These are phyloP conservation scores for Candida nemodendra DNA, from an alignment of 805 yeast genomes.

Conservation along the genomic window DNA sequence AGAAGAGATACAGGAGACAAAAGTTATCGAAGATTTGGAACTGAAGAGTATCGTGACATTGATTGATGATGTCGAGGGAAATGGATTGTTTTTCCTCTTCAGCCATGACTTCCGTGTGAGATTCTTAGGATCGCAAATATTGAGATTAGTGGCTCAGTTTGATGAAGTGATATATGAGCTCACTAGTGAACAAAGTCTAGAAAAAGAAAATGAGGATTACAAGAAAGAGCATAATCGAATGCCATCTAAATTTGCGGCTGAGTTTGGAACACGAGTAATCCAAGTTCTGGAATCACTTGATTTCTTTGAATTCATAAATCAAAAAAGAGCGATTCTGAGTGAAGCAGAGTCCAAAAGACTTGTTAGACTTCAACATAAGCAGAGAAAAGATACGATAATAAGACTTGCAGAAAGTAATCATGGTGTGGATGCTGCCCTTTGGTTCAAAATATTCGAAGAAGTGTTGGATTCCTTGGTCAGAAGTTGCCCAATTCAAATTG, in stretches of 20 bases:
- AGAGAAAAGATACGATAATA: conserved; percentile 65
- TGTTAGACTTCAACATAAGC: conserved; percentile 53
- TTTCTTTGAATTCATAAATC: conserved; percentile 58
- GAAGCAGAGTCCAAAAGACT: conserved; percentile 78
- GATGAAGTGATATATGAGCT: conserved; percentile 73
- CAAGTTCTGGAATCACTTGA: conserved; percentile 74
- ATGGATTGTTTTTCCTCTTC: conserved; percentile 87
- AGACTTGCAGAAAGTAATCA: conserved; percentile 85
- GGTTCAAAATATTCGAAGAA: conserved; percentile 87
- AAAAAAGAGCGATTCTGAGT: conserved; percentile 50
- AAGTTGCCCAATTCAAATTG: conserved; percentile 89
- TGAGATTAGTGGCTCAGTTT: conserved; percentile 79
- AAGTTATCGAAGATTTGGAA: conserved; percentile 62
- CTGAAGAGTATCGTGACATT: conserved; percentile 78
- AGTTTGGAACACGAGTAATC: conserved; percentile 71
- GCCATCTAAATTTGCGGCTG: conserved; percentile 74
- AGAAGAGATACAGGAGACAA: conserved; percentile 42
- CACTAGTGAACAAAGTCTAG: conserved; percentile 19
- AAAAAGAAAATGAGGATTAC: conserved; percentile 14
- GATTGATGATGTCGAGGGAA: conserved; percentile 94
- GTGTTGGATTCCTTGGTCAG: conserved; percentile 70
- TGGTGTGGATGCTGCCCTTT: conserved; percentile 94
- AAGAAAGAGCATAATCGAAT: conserved; percentile 49
- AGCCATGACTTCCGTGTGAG: conserved; percentile 81
- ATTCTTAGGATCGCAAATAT: conserved; percentile 68